Percentiles rank a stretch among this genome's conserved stretches.
These are phyloP conservation scores for Scheffersomyces quercinus DNA, from an alignment of 1,139 yeast genomes.

Conservation along the genomic window DNA sequence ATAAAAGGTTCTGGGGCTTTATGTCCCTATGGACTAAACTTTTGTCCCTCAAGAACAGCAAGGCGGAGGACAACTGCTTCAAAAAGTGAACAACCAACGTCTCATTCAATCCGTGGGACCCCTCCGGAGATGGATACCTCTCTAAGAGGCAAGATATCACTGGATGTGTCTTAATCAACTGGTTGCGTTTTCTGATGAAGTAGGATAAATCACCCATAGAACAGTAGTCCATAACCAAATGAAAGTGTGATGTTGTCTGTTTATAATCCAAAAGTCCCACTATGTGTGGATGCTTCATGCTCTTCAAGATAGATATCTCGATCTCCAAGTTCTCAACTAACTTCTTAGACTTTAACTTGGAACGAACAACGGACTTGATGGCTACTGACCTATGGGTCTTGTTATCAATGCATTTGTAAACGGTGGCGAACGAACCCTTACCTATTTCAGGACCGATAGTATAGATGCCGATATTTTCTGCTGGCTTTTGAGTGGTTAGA, in stretches of 20 bases:
- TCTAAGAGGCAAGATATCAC: slow-evolving; percentile 72
- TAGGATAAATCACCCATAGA: slow-evolving; percentile 91
- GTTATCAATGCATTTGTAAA: slow-evolving; percentile 55
- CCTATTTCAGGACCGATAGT: slow-evolving; percentile 78
- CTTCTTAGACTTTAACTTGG: slow-evolving; percentile 81
- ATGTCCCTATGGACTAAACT: slow-evolving; percentile 92
- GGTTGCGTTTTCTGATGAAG: slow-evolving; percentile 75
- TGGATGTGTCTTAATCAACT: slow-evolving; percentile 75
- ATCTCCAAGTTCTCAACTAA: slow-evolving; percentile 86
- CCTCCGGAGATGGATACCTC: slow-evolving; percentile 80
- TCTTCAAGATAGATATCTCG: slow-evolving; percentile 83
- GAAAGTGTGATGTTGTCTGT: slow-evolving; percentile 77
- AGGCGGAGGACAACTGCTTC: slow-evolving; percentile 83
- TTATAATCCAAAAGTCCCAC: slow-evolving; percentile 83
- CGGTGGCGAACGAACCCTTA: slow-evolving; percentile 92
- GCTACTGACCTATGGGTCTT: slow-evolving; percentile 68
- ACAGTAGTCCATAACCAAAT: slow-evolving; percentile 95
- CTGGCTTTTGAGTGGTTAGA: neutral
- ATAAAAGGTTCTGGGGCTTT: slow-evolving; percentile 86
- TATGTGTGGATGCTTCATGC: slow-evolving; percentile 88
- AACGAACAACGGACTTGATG: slow-evolving; percentile 81
- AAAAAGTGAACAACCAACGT: slow-evolving; percentile 79
- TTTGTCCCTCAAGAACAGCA: slow-evolving; percentile 75
- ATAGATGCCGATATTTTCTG: slow-evolving; percentile 41
- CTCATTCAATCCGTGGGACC: slow-evolving; percentile 77